Base-by-base conservation (phyloP, 176 grass and related monocot species). In the Triticum dicoccoides region DNA sequence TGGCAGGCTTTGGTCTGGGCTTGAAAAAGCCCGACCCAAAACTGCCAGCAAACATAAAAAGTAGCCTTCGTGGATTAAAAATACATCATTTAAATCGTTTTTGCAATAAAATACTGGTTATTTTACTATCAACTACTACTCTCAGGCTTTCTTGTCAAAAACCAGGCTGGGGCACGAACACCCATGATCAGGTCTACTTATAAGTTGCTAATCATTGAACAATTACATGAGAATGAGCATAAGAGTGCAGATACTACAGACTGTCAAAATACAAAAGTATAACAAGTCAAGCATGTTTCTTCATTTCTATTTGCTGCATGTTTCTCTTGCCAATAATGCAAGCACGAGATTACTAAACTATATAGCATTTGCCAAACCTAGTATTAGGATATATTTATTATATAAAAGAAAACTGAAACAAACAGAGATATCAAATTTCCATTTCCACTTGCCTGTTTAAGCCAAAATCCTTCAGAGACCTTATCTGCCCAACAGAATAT, bases 401-500 rank as follows among this genome's bases (percentile, higher is more conserved):
- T 72, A 41, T 4, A 73, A 47, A 65, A 56, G 77, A 29, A 62
- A 29, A 38, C 15, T 10, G 23, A 45, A 38, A 56, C 30, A 17
- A 9, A 56, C 17, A 17, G 15, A 11, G 9, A 65, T 77, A 25
- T 24, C 5, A 62, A 45, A 52, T 70, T 74, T 73, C 5, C 51
- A 77, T 65, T 32, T 80, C 76, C 10, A 84, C 87, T 79, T 95
- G 89, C 95, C 91, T 97, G 92, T 89, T 97, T 97, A 84, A 93
- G 80, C 95, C 95, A 97, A 95, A 97, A 97, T 67, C 87, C 91
- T 93, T 93, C 89, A 13, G 95, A 97, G 25, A 86, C 83, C 52
- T 88, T 84, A 85, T 97, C 95, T 86, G 91, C 91, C 95, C 95
- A 97, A 84, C 91, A 95, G 81, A 95, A 93, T 80, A 97, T 82